Evolutionary conservation across 1,139 yeast species (phyloP), one percentile per base, ranked within the genome.

Genomic region (Ashbya aceris): DNA sequence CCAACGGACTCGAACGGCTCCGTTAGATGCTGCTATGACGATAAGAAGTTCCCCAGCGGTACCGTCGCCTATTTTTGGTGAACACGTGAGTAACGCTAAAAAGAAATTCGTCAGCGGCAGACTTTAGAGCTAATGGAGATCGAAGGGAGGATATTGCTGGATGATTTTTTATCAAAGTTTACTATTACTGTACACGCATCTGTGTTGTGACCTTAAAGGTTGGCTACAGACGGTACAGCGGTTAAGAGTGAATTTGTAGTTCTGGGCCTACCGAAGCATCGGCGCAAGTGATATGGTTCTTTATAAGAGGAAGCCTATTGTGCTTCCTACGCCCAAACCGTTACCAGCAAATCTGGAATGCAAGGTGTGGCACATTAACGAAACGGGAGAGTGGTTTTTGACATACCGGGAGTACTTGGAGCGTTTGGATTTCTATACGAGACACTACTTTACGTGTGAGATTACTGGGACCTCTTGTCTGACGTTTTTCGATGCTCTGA

Each of bases 381-480:
- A 79, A 50, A 89, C 97, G 2, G 81, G 79, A 41, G 97, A 91
- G 66, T 89, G 94, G 85, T 91, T 87, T 60, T 54, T 68, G 17
- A 68, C 70, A 9, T 91, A 91, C 60, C 87, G 82, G 42, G 85
- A 78, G 8, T 91, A 84, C 58, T 66, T 91, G 44, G 64, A 65
- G 12, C 65, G 89, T 42, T 64, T 82, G 67, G 87, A 83, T 60
- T 83, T 79, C 61, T 83, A 82, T 61, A 73, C 72, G 49, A 74
- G 78, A 46, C 77, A 78, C 50, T 83, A 85, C 60, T 91, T 91
- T 65, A 94, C 87, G 6, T 91, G 97, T 66, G 98, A 91, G 66
- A 82, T 91, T 43, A 86, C 96, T 0, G 98, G 98, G 23, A 86
- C 87, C 55, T 83, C 96, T 13, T 83, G 95, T 55, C 70, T 89